Conservation (phyloP, 1,139 yeast genomes). For the Yamadazyma triangularis region DNA sequence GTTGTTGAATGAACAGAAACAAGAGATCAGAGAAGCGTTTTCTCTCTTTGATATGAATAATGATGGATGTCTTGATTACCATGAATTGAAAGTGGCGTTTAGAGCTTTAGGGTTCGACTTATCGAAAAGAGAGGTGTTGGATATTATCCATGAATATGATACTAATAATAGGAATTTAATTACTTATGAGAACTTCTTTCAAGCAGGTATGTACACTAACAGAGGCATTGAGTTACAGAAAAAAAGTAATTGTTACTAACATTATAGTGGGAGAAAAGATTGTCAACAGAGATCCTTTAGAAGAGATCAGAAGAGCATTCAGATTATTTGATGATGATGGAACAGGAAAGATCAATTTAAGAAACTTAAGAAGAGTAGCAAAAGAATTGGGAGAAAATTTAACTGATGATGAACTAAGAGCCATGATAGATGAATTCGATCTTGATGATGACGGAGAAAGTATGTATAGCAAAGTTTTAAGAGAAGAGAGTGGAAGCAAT, state of each 20-base stretch:
- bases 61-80: slow-evolving; percentile 88
- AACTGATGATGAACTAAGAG: slow-evolving; percentile 87
- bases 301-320: slow-evolving; percentile 89
- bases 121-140: slow-evolving; percentile 73
- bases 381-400: slow-evolving; percentile 90
- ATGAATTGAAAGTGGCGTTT: slow-evolving; percentile 88
- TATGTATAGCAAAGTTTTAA: too few relatives aligned
- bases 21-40: slow-evolving; percentile 92
- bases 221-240: slow-evolving; percentile 1
- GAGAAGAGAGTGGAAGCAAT: too few relatives aligned
- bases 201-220: slow-evolving; percentile 48
- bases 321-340: slow-evolving; percentile 83
- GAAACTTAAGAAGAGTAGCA: slow-evolving; percentile 84
- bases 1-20: slow-evolving; percentile 82
- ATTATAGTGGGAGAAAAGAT: slow-evolving; percentile 68
- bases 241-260: slow-evolving; percentile 23
- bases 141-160: slow-evolving; percentile 78
- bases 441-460: slow-evolving; percentile 94
- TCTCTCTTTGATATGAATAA: slow-evolving; percentile 87
- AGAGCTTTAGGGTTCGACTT: slow-evolving; percentile 91
- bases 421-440: slow-evolving; percentile 98
- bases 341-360: slow-evolving; percentile 79
- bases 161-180: slow-evolving; percentile 70
- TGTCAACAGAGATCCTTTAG: slow-evolving; percentile 83
- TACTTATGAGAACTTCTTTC: slow-evolving; percentile 76